Conservation (phyloP, 2,329 filamentous ascomycete species). For the Paracamarosporium sp. region DNA sequence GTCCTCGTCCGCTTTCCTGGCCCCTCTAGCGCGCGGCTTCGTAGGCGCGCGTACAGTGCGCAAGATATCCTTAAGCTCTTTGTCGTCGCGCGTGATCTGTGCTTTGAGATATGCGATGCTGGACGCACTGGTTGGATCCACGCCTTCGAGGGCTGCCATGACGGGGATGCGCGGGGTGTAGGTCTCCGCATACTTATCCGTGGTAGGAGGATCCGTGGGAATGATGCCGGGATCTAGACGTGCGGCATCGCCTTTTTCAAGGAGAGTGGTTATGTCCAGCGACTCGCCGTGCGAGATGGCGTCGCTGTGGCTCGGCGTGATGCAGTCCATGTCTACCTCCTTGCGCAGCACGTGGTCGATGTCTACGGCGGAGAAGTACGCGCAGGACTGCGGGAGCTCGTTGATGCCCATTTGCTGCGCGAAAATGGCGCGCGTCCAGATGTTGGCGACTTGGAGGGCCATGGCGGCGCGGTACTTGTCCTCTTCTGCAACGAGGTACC, state of each 20-base stretch:
- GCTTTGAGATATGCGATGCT: conserved; percentile 74
- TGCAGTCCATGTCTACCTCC: conserved; percentile 96
- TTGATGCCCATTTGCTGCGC: conserved; percentile 95
- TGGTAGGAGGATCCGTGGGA: conserved; percentile 64
- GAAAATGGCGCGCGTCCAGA: conserved; percentile 99
- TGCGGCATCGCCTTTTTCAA: conserved; percentile 74
- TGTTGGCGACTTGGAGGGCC: conserved; percentile 90
- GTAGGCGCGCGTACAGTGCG: conserved; percentile 53
- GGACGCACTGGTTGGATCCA: conserved; percentile 44
- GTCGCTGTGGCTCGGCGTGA: conserved; percentile 84
- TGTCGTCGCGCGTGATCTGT: conserved; percentile 78
- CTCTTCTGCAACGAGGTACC: conserved; percentile 84
- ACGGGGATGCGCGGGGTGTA: conserved; percentile 79
- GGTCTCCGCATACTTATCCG: conserved; percentile 69
- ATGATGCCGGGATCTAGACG: conserved; percentile 70
- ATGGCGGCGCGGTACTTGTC: conserved; percentile 91
- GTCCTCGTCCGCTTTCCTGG: conserved; percentile 11
- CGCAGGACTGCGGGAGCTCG: conserved; percentile 91
- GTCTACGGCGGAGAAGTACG: conserved; percentile 94
- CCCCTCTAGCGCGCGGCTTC: conserved; percentile 6
- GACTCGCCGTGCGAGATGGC: conserved; percentile 86
- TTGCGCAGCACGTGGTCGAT: conserved; percentile 96
- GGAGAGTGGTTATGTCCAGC: conserved; percentile 79
- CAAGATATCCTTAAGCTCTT: conserved; percentile 76
- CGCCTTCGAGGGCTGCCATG: conserved; percentile 71